phyloP scores from a whole-genome alignment of 2,329 filamentous ascomycete species.

The Penicillium italicum region DNA sequence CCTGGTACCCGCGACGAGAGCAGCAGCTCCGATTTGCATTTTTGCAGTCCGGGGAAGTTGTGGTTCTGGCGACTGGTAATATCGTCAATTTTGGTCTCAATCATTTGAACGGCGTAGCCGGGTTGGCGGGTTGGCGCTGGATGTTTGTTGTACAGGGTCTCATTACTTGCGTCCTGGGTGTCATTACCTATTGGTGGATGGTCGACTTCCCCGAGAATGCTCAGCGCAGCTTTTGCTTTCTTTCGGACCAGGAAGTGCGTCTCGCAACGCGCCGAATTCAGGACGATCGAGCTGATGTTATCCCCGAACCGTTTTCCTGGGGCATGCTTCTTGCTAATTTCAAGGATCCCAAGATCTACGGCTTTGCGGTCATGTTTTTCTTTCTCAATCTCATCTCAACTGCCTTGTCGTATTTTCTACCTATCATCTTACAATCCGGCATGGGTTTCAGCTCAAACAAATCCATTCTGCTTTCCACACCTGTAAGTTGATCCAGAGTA shows the following conservation, averaged over 20 bases:
- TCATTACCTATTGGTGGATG: conserved; percentile 67
- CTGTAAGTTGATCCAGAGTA: conserved; percentile 32
- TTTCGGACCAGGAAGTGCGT: conserved; percentile 54
- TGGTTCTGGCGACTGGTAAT: conserved; percentile 61
- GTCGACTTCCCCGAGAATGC: conserved; percentile 65
- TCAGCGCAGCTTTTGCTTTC: conserved; percentile 55
- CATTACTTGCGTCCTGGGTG: conserved; percentile 57
- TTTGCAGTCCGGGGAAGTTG: conserved; percentile 62
- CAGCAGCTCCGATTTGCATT: conserved; percentile 65
- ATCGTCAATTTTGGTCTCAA: conserved; percentile 70
- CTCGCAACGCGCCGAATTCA: conserved; percentile 58
- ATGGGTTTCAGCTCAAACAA: conserved; percentile 53
- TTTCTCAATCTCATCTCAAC: conserved; percentile 63
- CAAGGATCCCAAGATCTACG: conserved; percentile 60
- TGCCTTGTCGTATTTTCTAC: conserved; percentile 62
- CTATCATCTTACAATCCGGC: conserved; percentile 54
- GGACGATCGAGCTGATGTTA: conserved; percentile 58
- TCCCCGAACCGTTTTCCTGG: conserved; percentile 56
- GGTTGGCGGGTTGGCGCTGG: conserved; percentile 62
- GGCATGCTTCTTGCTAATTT: conserved; percentile 55
- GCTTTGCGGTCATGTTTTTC: conserved; percentile 63
- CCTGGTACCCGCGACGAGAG: conserved; percentile 62
- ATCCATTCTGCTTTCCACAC: conserved; percentile 61
- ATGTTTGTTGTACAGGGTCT: conserved; percentile 66
- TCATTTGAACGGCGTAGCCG: conserved; percentile 54